Evolutionary conservation across 106 monocot species (phyloP).

Genomic region (Dioscorea zingiberensis): DNA sequence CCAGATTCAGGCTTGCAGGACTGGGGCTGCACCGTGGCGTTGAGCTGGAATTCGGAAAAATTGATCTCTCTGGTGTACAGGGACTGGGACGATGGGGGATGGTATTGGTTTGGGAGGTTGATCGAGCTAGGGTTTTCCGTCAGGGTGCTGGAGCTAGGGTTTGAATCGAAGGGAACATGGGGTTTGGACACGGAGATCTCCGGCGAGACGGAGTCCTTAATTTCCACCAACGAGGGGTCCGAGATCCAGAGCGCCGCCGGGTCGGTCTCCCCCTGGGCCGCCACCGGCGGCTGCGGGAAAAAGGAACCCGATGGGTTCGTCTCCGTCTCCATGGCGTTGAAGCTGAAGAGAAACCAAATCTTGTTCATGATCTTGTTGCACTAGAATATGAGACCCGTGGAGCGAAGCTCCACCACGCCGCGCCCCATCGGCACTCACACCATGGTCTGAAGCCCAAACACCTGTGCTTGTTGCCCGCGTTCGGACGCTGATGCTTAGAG

Average conservation of each 20-base stretch:
- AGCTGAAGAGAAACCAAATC: constrained; percentile 41
- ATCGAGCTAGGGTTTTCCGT: constrained; percentile 47
- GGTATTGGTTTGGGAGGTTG: constrained; percentile 14
- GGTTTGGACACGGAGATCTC: constrained; percentile 47
- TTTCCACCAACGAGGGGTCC: constrained; percentile 43
- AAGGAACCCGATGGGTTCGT: neutral
- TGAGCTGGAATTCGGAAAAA: constrained; percentile 28
- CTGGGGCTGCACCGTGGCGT: constrained; percentile 9
- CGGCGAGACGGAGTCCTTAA: constrained; percentile 39
- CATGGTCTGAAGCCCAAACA: constrained; percentile 63
- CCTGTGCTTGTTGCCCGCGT: constrained; percentile 45
- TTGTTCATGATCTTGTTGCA: constrained; percentile 34
- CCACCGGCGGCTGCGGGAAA: neutral
- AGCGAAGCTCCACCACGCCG: constrained; percentile 75
- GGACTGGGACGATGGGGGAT: constrained; percentile 3
- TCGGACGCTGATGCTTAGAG: constrained; percentile 36
- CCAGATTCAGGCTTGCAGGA: constrained; percentile 53
- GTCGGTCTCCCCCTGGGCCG: constrained; percentile 37
- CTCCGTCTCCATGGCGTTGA: constrained; percentile 11
- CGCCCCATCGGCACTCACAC: constrained; percentile 50
- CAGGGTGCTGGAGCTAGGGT: constrained; percentile 34
- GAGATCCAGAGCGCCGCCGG: constrained; percentile 65
- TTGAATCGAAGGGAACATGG: constrained; percentile 22
- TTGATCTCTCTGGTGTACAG: constrained; percentile 37
- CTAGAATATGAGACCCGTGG: constrained; percentile 47